Evolutionary conservation across 2,329 filamentous ascomycete genomes (phyloP).

Genomic region (Paecilomyces formosus): DNA sequence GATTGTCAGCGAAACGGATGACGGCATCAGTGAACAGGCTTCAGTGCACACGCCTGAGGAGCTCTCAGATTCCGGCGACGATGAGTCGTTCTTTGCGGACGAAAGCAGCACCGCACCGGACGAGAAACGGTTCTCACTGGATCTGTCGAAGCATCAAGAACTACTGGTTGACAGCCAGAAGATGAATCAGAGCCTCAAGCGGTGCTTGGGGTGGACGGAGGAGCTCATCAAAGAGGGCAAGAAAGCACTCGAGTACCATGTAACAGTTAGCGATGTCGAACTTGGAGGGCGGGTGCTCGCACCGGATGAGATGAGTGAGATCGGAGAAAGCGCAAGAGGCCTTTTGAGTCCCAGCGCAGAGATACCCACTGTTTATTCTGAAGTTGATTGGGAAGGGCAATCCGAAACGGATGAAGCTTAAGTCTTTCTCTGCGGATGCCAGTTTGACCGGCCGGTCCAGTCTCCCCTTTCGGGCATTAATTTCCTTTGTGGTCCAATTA

Average conservation of each 20-base stretch:
- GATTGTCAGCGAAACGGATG: slow-evolving; percentile 40
- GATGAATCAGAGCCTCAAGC: slow-evolving; percentile 88
- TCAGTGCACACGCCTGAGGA: slow-evolving; percentile 24
- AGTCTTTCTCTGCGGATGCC: not conserved
- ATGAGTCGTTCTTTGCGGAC: slow-evolving; percentile 26
- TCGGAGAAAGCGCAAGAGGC: slow-evolving; percentile 21
- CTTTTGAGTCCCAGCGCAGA: slow-evolving; percentile 25
- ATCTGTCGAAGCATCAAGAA: slow-evolving; percentile 82
- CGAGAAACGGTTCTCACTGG: slow-evolving; percentile 73
- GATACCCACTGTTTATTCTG: slow-evolving; percentile 7
- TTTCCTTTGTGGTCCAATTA: not conserved
- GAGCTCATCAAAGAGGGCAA: slow-evolving; percentile 81
- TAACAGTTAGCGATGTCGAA: slow-evolving; percentile 70
- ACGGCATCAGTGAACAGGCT: slow-evolving; percentile 24
- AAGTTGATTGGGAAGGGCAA: slow-evolving; percentile 14
- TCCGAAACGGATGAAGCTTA: not conserved
- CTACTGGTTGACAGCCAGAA: slow-evolving; percentile 84
- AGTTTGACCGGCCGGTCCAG: not conserved
- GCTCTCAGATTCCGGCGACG: slow-evolving; percentile 32
- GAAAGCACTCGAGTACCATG: slow-evolving; percentile 76
- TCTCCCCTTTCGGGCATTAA: not conserved
- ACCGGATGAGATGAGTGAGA: slow-evolving; percentile 53
- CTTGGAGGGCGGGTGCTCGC: slow-evolving; percentile 73
- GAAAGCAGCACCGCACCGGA: slow-evolving; percentile 50
- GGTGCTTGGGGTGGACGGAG: slow-evolving; percentile 84